Conservation (phyloP, 495 filamentous ascomycete genomes). For the Penicillium bovifimosum region DNA sequence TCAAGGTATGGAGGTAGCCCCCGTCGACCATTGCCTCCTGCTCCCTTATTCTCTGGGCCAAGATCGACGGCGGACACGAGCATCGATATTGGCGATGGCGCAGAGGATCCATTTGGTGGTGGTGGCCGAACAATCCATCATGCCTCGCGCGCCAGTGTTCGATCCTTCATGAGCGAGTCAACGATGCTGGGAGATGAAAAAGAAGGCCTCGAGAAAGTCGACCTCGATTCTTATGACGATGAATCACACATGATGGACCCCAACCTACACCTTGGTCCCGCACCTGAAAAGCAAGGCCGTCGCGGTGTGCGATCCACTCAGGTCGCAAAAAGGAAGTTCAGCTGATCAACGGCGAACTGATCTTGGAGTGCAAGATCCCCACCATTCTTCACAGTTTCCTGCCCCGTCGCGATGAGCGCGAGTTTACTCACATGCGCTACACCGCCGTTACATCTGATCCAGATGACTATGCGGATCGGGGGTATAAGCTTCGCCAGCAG, state of each 20-base stretch:
- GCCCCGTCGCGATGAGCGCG: conserved; percentile 82
- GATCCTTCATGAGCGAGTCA: conserved; percentile 62
- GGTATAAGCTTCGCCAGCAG: conserved; percentile 95
- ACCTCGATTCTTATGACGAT: conserved; percentile 40
- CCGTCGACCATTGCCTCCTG: conserved; percentile 81
- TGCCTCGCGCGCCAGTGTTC: conserved; percentile 42
- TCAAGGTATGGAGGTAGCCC: conserved; percentile 82
- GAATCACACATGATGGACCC: conserved; percentile 33
- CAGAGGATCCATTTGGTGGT: conserved; percentile 75
- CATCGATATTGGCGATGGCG: conserved; percentile 52
- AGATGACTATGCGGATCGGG: conserved; percentile 80
- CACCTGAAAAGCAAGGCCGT: conserved; percentile 78
- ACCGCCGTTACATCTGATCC: conserved; percentile 99
- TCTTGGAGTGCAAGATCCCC: conserved; percentile 97
- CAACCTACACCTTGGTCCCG: conserved; percentile 73
- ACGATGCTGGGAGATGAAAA: conserved; percentile 55
- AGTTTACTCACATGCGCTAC: conserved; percentile 99
- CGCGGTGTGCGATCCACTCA: conserved; percentile 78
- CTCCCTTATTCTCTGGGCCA: conserved; percentile 69
- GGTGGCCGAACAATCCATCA: conserved; percentile 46
- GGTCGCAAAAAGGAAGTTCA: conserved; percentile 92
- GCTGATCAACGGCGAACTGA: conserved; percentile 93
- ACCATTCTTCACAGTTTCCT: conserved; percentile 95
- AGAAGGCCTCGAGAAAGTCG: conserved; percentile 37
- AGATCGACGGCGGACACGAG: conserved; percentile 35